Evolutionary conservation across 192 early-diverging fungal genomes (phyloP), one percentile per base, ranked within the genome.

Genomic region (Dissophora globulifera): DNA sequence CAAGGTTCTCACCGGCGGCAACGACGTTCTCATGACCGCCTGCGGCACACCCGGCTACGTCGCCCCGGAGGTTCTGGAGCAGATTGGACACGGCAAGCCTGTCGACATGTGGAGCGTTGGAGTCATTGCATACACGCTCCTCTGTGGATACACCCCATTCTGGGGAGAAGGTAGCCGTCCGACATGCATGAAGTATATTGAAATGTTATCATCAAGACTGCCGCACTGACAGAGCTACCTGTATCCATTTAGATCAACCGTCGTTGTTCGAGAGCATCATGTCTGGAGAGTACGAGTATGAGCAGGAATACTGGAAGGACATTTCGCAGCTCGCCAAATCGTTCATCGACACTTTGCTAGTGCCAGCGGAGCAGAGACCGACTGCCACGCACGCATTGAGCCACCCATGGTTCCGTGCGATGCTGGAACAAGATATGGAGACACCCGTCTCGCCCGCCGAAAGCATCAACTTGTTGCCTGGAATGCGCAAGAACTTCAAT

Each of bases 71-170:
- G 90, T 93, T 19, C 62, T 91, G 49, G 62, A 64, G 59, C 81
- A 85, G 48, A 80, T 76, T 54, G 90, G 87, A 17, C 84, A 90
- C 69, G 84, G 85, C 43, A 89, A 84, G 49, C 85, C 85, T 2
- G 89, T 89, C 22, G 92, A 89, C 67, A 82, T 92, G 76, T 94
- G 92, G 92, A 84, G 86, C 41, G 65, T 91, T 49, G 92, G 92
- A 22, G 90, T 93, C 17, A 92, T 86, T 67, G 84, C 82, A 42
- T 65, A 93, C 78, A 92, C 92, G 23, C 69, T 94, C 42, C 79
- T 93, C 13, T 90, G 88, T 56, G 91, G 91, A 55, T 91, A 90
- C 67, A 83, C 88, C 1, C 91, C 91, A 12, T 93, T 88, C 75
- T 84, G 65, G 63, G 83, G 83, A 50, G 83, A 88, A 12, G 79